Evolutionary conservation across 495 filamentous ascomycete species (phyloP).

Genomic region (Parachaetomium inaequale): DNA sequence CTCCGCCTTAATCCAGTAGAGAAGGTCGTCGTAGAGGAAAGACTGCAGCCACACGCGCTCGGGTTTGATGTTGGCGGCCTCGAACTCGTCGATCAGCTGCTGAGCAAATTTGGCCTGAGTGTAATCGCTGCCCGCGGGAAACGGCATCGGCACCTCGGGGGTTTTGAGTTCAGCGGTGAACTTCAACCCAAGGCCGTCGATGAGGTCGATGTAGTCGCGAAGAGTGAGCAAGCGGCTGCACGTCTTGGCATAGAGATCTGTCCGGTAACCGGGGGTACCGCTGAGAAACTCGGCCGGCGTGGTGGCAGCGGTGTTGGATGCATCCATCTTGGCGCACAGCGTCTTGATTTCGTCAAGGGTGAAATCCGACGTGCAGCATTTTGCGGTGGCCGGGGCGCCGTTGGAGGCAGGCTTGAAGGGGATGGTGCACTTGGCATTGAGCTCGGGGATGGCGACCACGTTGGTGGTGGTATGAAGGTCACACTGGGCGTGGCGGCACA

Average conservation of each 20-base stretch:
- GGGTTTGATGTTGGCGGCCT: constrained; percentile 47
- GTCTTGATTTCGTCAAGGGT: constrained; percentile 56
- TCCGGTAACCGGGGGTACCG: constrained; percentile 54
- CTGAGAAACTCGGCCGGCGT: constrained; percentile 50
- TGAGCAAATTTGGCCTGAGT: constrained; percentile 56
- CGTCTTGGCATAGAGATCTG: constrained; percentile 52
- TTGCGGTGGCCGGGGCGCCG: constrained; percentile 43
- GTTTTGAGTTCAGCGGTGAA: constrained; percentile 63
- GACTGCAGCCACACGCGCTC: constrained; percentile 57
- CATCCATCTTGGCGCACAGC: constrained; percentile 62
- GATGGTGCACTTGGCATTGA: constrained; percentile 57
- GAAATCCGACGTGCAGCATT: constrained; percentile 63
- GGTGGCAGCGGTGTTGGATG: constrained; percentile 50
- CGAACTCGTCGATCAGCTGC: constrained; percentile 58
- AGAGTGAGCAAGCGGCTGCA: constrained; percentile 54
- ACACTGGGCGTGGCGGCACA: constrained; percentile 61
- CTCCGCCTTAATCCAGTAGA: constrained; percentile 58
- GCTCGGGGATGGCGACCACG: constrained; percentile 53
- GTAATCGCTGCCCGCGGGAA: constrained; percentile 49
- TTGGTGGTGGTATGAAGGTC: constrained; percentile 64
- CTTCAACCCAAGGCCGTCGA: constrained; percentile 49
- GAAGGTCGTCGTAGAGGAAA: constrained; percentile 57
- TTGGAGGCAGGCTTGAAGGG: constrained; percentile 52
- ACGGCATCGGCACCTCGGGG: constrained; percentile 58
- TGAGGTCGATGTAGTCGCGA: constrained; percentile 51